Conservation (phyloP, 2,329 filamentous ascomycete species). For the Fusarium siculi region DNA sequence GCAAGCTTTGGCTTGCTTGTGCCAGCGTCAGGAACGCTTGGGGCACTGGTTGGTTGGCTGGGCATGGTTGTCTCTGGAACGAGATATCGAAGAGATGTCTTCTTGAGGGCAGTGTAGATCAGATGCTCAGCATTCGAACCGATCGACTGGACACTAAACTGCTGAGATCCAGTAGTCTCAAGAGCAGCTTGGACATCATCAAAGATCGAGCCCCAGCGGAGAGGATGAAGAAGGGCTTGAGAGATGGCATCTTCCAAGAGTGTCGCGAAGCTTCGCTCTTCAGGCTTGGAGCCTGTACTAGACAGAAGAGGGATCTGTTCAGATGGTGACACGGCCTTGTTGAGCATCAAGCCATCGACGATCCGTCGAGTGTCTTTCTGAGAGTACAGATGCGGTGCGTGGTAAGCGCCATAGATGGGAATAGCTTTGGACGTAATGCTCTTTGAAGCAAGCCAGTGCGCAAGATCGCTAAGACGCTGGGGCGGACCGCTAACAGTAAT, state of each 20-base stretch:
- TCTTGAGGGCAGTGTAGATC: slow-evolving; percentile 37
- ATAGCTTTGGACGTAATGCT: slow-evolving; percentile 21
- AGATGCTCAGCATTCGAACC: slow-evolving; percentile 30
- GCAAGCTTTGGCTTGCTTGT: slow-evolving; percentile 50
- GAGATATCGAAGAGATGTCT: slow-evolving; percentile 21
- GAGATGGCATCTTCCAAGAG: slow-evolving; percentile 28
- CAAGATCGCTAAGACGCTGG: slow-evolving; percentile 22
- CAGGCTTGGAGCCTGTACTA: background rate
- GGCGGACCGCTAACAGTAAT: slow-evolving; percentile 35
- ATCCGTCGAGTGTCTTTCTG: slow-evolving; percentile 19
- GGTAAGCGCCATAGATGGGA: slow-evolving; percentile 33
- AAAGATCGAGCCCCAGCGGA: slow-evolving; percentile 29
- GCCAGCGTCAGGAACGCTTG: background rate
- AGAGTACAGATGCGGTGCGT: slow-evolving; percentile 35
- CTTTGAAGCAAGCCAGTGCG: slow-evolving; percentile 1
- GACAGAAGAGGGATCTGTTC: slow-evolving; percentile 15
- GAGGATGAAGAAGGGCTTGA: slow-evolving; percentile 20
- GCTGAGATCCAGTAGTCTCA: background rate
- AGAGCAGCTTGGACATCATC: slow-evolving; percentile 7
- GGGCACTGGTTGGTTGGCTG: accelerated
- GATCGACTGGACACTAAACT: slow-evolving; percentile 19
- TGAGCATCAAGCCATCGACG: background rate
- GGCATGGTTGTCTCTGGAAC: background rate
- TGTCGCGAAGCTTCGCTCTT: slow-evolving; percentile 23
- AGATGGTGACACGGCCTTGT: background rate